Conservation (phyloP, 1,284 basidiomycete species). For the Gomphus sp. region DNA sequence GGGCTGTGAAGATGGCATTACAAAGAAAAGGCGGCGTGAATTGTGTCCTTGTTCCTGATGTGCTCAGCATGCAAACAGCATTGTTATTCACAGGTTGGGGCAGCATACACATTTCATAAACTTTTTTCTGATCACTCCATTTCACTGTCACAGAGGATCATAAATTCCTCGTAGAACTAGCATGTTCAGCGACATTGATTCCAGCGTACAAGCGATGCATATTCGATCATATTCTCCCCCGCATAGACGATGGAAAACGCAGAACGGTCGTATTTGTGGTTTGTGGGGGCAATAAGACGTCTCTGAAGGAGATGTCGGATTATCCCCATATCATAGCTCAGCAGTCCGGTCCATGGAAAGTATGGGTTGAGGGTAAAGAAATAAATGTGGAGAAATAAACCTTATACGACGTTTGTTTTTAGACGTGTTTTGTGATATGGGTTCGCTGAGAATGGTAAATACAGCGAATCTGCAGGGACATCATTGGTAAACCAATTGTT, state of each 20-base stretch:
- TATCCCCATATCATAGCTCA: conserved; percentile 23
- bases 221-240: conserved; percentile 41
- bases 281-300: conserved; percentile 67
- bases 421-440: no score
- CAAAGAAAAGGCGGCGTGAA: conserved; percentile 43
- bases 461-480: conserved; percentile 16
- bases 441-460: neutral
- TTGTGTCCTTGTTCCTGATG: conserved; percentile 55
- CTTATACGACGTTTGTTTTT: no score
- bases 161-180: conserved; percentile 61
- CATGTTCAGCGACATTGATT: conserved; percentile 57
- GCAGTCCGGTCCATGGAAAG: conserved; percentile 2
- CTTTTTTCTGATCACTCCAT: neutral
- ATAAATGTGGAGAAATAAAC: conserved; percentile 22
- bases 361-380: conserved; percentile 10
- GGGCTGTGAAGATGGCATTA: conserved; percentile 53
- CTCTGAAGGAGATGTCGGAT: conserved; percentile 39
- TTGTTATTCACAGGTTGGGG: conserved; percentile 45
- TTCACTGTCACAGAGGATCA: conserved; percentile 61
- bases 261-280: conserved; percentile 52
- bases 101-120: neutral
- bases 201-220: conserved; percentile 51
- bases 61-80: conserved; percentile 53
- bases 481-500: neutral
- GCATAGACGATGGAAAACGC: conserved; percentile 14